Evolutionary conservation across 1,139 yeast species (phyloP).

Genomic region (Zhuliangozyma blackwelliae): DNA sequence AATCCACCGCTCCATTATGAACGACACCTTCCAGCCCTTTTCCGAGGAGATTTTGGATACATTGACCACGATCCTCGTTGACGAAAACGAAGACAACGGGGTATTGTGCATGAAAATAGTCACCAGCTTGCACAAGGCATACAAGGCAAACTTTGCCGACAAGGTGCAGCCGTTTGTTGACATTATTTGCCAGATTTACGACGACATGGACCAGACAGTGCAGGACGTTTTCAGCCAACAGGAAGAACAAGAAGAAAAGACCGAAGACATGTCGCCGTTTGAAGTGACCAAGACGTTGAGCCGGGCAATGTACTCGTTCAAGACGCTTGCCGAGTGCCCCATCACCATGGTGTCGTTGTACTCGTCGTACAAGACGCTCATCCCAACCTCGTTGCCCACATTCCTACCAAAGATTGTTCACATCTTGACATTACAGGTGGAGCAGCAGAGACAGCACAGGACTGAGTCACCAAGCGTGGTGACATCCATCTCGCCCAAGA

Average conservation of each 20-base stretch:
- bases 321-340: conserved; percentile 93
- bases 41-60: conserved; percentile 57
- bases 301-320: conserved; percentile 75
- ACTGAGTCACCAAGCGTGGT: conserved; percentile 60
- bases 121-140: conserved; percentile 85
- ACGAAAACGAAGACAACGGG: conserved; percentile 95
- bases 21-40: conserved; percentile 75
- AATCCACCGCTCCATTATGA: conserved; percentile 76
- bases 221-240: conserved; percentile 50
- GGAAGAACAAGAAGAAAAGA: conserved; percentile 23
- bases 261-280: conserved; percentile 31
- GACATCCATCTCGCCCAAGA: conserved; percentile 56
- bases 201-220: conserved; percentile 75
- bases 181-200: conserved; percentile 71
- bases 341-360: conserved; percentile 91
- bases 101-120: conserved; percentile 85
- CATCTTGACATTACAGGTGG: conserved; percentile 71
- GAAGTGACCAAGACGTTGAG: conserved; percentile 33
- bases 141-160: conserved; percentile 62
- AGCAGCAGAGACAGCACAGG: conserved; percentile 34
- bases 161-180: conserved; percentile 79
- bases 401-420: conserved; percentile 82
- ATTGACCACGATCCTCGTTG: conserved; percentile 57
- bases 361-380: conserved; percentile 78
- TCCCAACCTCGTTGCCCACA: conserved; percentile 64